Evolutionary conservation across 108 stramenopile genomes (phyloP).

Genomic region (Cyclotella cryptica): DNA sequence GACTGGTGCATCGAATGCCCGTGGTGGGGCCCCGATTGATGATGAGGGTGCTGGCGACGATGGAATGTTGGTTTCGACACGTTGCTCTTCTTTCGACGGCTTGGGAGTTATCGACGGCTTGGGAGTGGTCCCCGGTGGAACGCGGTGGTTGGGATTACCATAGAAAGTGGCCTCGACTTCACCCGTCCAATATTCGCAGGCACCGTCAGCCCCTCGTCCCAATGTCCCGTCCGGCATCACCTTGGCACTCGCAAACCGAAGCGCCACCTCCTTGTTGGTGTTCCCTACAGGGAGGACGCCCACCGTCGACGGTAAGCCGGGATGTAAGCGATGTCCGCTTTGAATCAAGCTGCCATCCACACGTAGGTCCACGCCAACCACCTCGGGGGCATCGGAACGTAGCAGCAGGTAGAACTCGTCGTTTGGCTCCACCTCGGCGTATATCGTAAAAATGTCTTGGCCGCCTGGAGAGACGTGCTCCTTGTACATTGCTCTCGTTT

Average conservation of each 20-base stretch:
- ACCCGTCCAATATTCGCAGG: conserved; percentile 17
- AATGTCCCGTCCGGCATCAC: neutral
- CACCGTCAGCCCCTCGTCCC: neutral
- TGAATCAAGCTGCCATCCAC: conserved; percentile 4
- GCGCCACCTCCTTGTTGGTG: conserved; percentile 1
- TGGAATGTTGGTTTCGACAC: neutral
- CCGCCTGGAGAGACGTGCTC: conserved; percentile 11
- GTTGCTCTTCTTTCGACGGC: neutral
- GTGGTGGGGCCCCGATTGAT: neutral
- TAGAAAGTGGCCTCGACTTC: conserved; percentile 22
- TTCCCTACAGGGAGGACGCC: neutral
- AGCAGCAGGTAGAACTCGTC: conserved; percentile 22
- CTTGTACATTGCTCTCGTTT: conserved; percentile 8
- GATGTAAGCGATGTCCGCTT: neutral
- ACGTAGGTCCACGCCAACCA: conserved; percentile 9
- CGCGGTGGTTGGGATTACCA: neutral
- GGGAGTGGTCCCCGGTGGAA: neutral
- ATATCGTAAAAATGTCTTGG: conserved; percentile 2
- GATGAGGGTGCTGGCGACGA: neutral
- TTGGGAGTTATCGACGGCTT: neutral
- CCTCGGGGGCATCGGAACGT: conserved; percentile 13
- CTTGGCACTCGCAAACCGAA: neutral
- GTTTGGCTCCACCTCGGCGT: conserved; percentile 10
- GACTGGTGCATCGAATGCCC: neutral
- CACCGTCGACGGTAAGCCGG: conserved; percentile 6